A percentile compares a stretch with the other conserved stretches of the same genome.
phyloP scores from a whole-genome alignment of 1,284 basidiomycete genomes.

The Moesziomyces aphidis region DNA sequence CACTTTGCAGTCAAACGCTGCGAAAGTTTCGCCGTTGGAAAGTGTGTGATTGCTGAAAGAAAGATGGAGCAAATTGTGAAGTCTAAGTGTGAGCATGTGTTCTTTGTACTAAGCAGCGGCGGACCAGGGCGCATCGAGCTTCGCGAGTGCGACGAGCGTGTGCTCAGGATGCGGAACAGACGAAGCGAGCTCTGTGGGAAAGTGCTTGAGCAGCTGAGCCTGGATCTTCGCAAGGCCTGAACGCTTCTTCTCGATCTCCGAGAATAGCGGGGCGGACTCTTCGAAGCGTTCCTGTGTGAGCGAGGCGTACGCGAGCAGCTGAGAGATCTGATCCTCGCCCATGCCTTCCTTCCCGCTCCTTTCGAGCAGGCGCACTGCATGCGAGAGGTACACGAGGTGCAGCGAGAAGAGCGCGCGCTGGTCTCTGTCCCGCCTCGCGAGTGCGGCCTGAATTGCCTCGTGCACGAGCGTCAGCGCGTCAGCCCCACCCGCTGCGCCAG shows the following conservation, averaged over 20 bases:
- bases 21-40: too few species aligned
- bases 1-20: too few species aligned
- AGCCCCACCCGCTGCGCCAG: neutral
- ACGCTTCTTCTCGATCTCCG: slow-evolving; percentile 21
- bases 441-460: slow-evolving; percentile 14
- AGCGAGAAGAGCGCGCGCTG: slow-evolving; percentile 19
- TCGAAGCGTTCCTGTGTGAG: slow-evolving; percentile 26
- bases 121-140: slow-evolving; percentile 29
- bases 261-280: slow-evolving; percentile 9
- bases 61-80: too few species aligned
- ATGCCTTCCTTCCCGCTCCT: neutral
- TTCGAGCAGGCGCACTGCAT: slow-evolving; percentile 10
- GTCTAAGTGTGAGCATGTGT: too few species aligned
- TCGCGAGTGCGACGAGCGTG: slow-evolving; percentile 1
- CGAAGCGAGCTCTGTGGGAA: neutral
- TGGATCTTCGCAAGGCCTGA: slow-evolving; percentile 1
- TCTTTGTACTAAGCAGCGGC: neutral
- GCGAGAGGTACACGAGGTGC: slow-evolving; percentile 19
- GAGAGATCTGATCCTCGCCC: slow-evolving; percentile 6
- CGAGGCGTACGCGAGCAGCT: slow-evolving; percentile 21
- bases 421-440: slow-evolving; percentile 8
- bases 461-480: slow-evolving; percentile 21
- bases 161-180: neutral
- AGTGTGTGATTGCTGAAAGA: neutral
- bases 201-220: slow-evolving; percentile 2